Conservation (phyloP, 148 eudicot genomes). For the Pouteria glomerata region DNA sequence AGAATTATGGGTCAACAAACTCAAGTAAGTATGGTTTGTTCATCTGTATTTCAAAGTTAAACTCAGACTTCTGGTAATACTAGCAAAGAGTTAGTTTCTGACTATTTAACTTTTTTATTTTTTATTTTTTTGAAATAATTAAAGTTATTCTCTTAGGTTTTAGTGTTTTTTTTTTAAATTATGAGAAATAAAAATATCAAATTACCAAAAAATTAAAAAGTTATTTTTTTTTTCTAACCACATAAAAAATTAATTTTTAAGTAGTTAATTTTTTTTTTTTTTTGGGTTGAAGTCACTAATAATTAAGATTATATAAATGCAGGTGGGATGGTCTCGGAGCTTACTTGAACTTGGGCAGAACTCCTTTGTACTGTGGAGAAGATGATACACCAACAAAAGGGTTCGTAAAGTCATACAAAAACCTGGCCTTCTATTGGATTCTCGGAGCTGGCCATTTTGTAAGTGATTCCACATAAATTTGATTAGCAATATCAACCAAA, state of each 20-base stretch:
- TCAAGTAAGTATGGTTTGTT: conserved; percentile 30
- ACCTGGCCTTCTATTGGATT: conserved; percentile 57
- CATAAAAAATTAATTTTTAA: no score
- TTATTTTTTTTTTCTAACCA: no score
- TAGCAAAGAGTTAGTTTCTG: no score
- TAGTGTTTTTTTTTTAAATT: no score
- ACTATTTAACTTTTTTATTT: no score
- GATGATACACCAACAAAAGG: conserved; percentile 29
- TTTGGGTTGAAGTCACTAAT: no score
- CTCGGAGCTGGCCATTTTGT: conserved; percentile 60
- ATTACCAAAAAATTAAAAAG: no score
- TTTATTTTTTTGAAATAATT: no score
- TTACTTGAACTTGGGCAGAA: conserved; percentile 25
- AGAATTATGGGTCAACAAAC: conserved; percentile 52
- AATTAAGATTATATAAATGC: not conserved
- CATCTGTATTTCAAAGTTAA: not conserved
- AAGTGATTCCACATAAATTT: conserved; percentile 10
- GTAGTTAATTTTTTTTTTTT: not conserved
- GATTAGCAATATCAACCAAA: not conserved
- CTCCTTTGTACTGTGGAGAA: conserved; percentile 37
- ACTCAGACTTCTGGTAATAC: no score
- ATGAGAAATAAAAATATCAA: no score
- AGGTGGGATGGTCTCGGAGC: conserved; percentile 48
- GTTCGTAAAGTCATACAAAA: conserved; percentile 37
- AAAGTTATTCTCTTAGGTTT: no score